Base-by-base conservation (phyloP, 2,329 filamentous ascomycete species). In the Magnaporthales sp. region DNA sequence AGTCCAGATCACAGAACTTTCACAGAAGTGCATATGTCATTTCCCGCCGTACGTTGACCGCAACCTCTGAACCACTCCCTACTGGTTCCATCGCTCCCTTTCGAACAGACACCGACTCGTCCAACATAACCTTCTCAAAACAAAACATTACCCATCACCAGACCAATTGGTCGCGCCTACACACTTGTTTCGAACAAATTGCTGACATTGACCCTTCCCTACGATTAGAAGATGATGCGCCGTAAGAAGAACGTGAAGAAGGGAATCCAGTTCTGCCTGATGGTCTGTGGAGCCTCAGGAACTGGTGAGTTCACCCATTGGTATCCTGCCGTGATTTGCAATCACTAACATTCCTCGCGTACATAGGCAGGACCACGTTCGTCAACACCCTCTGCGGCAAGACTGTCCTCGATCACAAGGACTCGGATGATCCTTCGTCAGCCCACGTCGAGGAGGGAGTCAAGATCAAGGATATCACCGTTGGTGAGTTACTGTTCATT, bases 241-340 rank as follows among this genome's bases (percentile, higher is more conserved):
- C 91, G 92, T 82, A 99, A 99, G 94, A 99, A 99, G 91, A 98
- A 99, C 87, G 94, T 99, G 84, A 97, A 97, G 91, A 97, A 97
- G 88, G 95, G 95, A 78, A 98, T 99, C 78, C 95, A 99, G 86
- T 99, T 99, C 85, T 98, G 93, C 81, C 83, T 99, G 87, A 99
- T 99, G 95, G 95, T 99, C 76, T 98, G 95, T 79, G 95, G 95
- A 84, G 95, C 95, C 78, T 98, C 94, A 74, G 95, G 95, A 80
- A 98, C 95, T 81, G 95, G 93, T 97, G 88, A 76, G 86, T 82
- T 68, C 68, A 68, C 67, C 70, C 67, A 67, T 69, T 68, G 67
- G 67, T 13, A 46, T 13, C 27, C 22, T 62, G 1, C 24, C 15
- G 56, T 11, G 22, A n/a, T n/a, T n/a, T 27, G 3, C 24, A 27